Evolutionary conservation across 2,329 filamentous ascomycete genomes (phyloP).

Genomic region (Zelopaecilomyces penicillatus): DNA sequence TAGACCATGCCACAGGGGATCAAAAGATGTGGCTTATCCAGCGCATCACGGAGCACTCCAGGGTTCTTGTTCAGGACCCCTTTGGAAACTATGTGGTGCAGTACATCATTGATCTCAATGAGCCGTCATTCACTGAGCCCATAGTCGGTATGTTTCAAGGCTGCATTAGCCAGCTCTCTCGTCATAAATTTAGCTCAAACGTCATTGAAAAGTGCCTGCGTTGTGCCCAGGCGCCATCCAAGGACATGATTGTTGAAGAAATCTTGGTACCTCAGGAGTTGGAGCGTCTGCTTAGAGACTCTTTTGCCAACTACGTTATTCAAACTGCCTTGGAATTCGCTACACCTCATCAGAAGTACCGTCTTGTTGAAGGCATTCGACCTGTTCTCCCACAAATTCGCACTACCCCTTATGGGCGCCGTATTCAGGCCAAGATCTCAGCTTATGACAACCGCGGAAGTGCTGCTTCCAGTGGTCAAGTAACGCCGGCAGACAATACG

Average conservation of each 20-base stretch:
- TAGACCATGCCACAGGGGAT: constrained; percentile 85
- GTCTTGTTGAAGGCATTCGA: constrained; percentile 75
- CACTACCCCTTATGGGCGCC: constrained; percentile 86
- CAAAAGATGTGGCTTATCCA: constrained; percentile 83
- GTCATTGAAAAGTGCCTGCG: constrained; percentile 96
- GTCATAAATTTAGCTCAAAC: constrained; percentile 98
- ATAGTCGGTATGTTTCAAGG: constrained; percentile 74
- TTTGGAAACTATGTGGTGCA: constrained; percentile 99
- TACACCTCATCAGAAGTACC: constrained; percentile 61
- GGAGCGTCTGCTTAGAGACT: constrained; percentile 82
- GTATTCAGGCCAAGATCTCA: constrained; percentile 82
- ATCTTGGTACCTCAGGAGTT: constrained; percentile 67
- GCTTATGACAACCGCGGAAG: constrained; percentile 44
- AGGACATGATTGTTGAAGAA: constrained; percentile 77
- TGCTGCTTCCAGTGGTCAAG: constrained; percentile 38
- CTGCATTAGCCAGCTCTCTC: constrained; percentile 64
- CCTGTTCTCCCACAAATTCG: constrained; percentile 79
- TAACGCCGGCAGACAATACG: constrained; percentile 43
- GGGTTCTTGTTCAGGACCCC: constrained; percentile 84
- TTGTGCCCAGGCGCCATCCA: constrained; percentile 66
- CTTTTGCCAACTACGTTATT: constrained; percentile 95
- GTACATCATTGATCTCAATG: constrained; percentile 93
- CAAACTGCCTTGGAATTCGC: constrained; percentile 90
- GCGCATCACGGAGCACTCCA: constrained; percentile 83
- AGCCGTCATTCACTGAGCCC: constrained; percentile 79